Percentiles rank a stretch among this genome's conserved stretches.
phyloP scores from a whole-genome alignment of 2,329 filamentous ascomycete species.

The Fusarium floridanum region DNA sequence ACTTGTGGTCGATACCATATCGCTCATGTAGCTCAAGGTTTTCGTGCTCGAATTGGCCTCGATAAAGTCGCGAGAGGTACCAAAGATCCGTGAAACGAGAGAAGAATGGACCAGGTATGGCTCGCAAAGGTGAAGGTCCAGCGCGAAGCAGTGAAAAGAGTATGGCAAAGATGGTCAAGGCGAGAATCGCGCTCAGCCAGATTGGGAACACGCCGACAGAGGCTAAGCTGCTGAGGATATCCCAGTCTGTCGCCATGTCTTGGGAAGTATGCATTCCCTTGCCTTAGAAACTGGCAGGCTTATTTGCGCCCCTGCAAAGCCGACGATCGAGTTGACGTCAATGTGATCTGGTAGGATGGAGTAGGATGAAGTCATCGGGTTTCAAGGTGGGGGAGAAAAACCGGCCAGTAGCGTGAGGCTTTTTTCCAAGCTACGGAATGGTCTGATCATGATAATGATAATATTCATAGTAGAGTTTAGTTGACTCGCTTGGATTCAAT shows the following conservation, averaged over 20 bases:
- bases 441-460: background rate
- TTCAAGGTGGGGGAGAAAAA: background rate
- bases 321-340: background rate
- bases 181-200: background rate
- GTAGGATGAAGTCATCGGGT: background rate
- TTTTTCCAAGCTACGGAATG: background rate
- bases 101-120: background rate
- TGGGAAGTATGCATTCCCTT: background rate
- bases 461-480: background rate
- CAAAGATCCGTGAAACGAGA: background rate
- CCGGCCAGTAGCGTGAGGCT: background rate
- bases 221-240: background rate
- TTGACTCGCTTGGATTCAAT: background rate
- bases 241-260: background rate
- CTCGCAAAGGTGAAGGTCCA: background rate
- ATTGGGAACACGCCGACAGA: background rate
- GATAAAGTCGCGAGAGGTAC: slow-evolving; percentile 18
- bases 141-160: background rate
- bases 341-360: background rate
- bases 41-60: slow-evolving; percentile 11
- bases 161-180: background rate
- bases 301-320: background rate
- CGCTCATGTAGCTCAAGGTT: slow-evolving; percentile 12
- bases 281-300: background rate
- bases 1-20: background rate